A percentile compares a stretch with the other conserved stretches of the same genome.
phyloP scores from a whole-genome alignment of 768 basidiomycete genomes.

The Amanita pseudoporphyria region DNA sequence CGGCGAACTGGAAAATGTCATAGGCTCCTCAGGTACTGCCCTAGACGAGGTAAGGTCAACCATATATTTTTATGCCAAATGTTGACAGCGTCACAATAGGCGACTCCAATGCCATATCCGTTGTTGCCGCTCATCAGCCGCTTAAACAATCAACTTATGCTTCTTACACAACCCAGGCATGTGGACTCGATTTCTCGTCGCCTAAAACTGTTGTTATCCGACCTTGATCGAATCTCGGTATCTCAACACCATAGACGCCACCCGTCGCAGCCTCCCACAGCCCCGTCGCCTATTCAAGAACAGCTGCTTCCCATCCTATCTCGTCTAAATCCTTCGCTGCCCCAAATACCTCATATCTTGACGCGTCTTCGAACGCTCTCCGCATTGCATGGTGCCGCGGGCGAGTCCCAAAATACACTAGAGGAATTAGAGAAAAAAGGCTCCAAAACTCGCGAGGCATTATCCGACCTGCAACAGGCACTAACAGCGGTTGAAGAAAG shows the following conservation, averaged over 20 bases:
- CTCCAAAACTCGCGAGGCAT: constrained; percentile 45
- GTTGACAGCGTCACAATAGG: constrained; percentile 25
- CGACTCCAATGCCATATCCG: constrained; percentile 65
- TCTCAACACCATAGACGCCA: constrained; percentile 40
- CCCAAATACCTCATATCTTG: constrained; percentile 85
- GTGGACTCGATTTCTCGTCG: constrained; percentile 93
- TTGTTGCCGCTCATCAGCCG: constrained; percentile 75
- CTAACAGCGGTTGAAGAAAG: constrained; percentile 68
- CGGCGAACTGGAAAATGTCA: constrained; percentile 68
- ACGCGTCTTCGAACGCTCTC: constrained; percentile 82
- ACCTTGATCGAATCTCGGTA: constrained; percentile 75
- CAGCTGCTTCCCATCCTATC: constrained; percentile 60
- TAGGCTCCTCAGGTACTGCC: constrained; percentile 74
- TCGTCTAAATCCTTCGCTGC: constrained; percentile 61
- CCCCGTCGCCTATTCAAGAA: constrained; percentile 33
- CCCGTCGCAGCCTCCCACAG: constrained; percentile 28
- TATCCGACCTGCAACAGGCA: constrained; percentile 61
- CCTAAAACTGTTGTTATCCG: constrained; percentile 84
- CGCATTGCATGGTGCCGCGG: constrained; percentile 70
- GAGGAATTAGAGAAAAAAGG: constrained; percentile 66
- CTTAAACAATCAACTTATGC: constrained; percentile 75
- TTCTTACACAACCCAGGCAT: constrained; percentile 92
- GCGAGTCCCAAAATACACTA: constrained; percentile 64
- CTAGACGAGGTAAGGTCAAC: constrained; percentile 65
- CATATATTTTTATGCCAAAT: neutral